A percentile compares a stretch with the other conserved stretches of the same genome.
These are phyloP conservation scores for Irpex sp. DNA, from an alignment of 1,284 basidiomycete genomes.

Conservation along the genomic window DNA sequence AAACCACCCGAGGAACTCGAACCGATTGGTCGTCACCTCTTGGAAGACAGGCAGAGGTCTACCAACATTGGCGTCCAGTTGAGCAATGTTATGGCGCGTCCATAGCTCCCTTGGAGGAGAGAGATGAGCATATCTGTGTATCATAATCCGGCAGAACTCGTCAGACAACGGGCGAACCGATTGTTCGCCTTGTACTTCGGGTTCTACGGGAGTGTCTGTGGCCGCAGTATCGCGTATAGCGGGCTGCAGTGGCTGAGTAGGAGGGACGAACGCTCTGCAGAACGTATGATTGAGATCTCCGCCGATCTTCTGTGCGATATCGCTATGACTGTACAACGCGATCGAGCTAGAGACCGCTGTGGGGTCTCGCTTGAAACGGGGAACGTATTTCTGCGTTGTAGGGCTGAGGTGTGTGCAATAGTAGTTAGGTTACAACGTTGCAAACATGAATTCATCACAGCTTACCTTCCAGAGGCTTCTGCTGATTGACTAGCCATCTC, in stretches of 20 bases:
- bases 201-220: neutral
- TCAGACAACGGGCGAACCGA: neutral
- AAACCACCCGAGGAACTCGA: conserved; percentile 11
- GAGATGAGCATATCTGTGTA: conserved; percentile 7
- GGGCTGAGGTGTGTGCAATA: neutral
- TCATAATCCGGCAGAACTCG: conserved; percentile 8
- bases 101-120: conserved; percentile 9
- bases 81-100: conserved; percentile 9
- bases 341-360: conserved; percentile 3
- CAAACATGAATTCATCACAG: neutral
- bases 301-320: conserved; percentile 1
- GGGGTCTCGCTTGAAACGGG: conserved; percentile 3
- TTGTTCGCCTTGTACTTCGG: neutral
- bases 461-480: neutral
- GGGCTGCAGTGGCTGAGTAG: neutral
- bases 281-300: conserved; percentile 4
- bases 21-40: conserved; percentile 1
- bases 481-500: neutral
- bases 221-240: neutral
- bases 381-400: conserved; percentile 1
- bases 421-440: neutral
- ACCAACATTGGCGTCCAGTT: conserved; percentile 1
- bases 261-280: neutral
- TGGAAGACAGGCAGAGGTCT: conserved; percentile 6
- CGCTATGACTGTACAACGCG: neutral